Evolutionary conservation across 2,329 filamentous ascomycete genomes (phyloP).

Genomic region (Colletotrichum brevisporum): DNA sequence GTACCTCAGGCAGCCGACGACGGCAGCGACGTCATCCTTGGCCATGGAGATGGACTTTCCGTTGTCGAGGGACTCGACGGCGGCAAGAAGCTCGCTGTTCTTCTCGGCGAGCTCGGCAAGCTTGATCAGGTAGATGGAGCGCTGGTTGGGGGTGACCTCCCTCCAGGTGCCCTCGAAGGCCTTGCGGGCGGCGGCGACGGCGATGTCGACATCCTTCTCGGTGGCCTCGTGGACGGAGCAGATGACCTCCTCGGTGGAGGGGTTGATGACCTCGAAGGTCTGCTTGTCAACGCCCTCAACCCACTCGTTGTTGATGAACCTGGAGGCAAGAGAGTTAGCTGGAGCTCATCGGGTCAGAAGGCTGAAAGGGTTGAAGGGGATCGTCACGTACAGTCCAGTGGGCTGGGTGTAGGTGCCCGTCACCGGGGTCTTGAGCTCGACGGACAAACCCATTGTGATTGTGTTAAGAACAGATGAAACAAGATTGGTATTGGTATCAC

Average conservation of each 20-base stretch:
- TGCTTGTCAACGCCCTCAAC: conserved; percentile 86
- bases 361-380: conserved; percentile 1
- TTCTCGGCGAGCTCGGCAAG: conserved; percentile 86
- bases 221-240: conserved; percentile 85
- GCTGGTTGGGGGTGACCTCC: conserved; percentile 76
- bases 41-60: conserved; percentile 86
- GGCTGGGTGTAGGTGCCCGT: conserved; percentile 73
- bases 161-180: conserved; percentile 84
- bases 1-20: conserved; percentile 77
- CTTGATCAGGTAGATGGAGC: conserved; percentile 79
- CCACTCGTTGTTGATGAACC: conserved; percentile 95
- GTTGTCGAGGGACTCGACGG: conserved; percentile 90
- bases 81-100: conserved; percentile 81
- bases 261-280: conserved; percentile 95
- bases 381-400: conserved; percentile 69
- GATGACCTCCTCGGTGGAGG: conserved; percentile 87
- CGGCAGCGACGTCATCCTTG: conserved; percentile 79
- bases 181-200: conserved; percentile 87
- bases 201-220: conserved; percentile 87
- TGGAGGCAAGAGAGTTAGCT: conserved; percentile 50
- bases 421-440: conserved; percentile 77
- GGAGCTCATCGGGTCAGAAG: neutral
- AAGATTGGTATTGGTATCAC: conserved; percentile 31
- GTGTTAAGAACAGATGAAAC: conserved; percentile 27
- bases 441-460: conserved; percentile 61